phyloP scores from a whole-genome alignment of 768 basidiomycete genomes.

The Lactarius tabidus region DNA sequence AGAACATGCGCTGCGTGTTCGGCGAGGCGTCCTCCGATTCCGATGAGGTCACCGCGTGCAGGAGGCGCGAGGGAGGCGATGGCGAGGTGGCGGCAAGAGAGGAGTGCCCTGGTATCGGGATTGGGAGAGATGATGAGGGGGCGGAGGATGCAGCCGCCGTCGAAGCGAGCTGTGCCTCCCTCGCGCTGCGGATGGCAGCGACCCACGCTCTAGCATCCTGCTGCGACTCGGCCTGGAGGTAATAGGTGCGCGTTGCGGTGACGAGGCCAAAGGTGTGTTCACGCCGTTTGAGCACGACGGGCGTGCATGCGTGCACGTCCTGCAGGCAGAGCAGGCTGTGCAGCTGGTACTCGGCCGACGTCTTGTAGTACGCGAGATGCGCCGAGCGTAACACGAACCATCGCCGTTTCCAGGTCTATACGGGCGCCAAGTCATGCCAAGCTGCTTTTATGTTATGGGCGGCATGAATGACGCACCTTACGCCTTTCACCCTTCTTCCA shows the following conservation, averaged over 20 bases:
- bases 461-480: constrained; percentile 61
- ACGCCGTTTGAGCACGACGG: constrained; percentile 85
- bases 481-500: constrained; percentile 97
- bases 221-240: constrained; percentile 72
- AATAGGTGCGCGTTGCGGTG: constrained; percentile 84
- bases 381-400: constrained; percentile 96
- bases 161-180: constrained; percentile 52
- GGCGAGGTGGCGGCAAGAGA: constrained; percentile 38
- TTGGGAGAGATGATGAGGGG: constrained; percentile 44
- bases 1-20: constrained; percentile 19
- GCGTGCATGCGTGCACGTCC: constrained; percentile 87
- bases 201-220: constrained; percentile 85
- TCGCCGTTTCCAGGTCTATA: constrained; percentile 97
- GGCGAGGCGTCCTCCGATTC: constrained; percentile 74
- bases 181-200: constrained; percentile 69
- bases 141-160: neutral
- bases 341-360: constrained; percentile 88
- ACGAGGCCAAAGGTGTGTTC: constrained; percentile 88
- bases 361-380: constrained; percentile 96
- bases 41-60: constrained; percentile 60
- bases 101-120: constrained; percentile 44
- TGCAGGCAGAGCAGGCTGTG: constrained; percentile 81
- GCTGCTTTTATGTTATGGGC: neutral
- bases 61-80: constrained; percentile 45
- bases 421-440: neutral